Evolutionary conservation across 352 stramenopile genomes (phyloP), one percentile per base, ranked within the genome.

Genomic region (Pythium aquatile): DNA sequence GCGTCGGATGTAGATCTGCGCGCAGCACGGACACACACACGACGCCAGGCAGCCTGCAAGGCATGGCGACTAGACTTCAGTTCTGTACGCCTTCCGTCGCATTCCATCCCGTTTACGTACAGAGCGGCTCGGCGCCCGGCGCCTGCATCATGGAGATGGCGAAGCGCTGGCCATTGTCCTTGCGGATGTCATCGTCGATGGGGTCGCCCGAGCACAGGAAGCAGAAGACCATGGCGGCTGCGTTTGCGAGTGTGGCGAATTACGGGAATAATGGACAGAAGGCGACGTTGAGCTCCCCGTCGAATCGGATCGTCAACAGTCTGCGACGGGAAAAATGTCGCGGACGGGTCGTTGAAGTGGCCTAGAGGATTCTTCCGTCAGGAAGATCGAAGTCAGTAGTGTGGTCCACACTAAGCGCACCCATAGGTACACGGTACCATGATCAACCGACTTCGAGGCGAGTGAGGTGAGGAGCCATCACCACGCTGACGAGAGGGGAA

Each of bases 131-230:
- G n/a, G 77, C 79, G 58, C 73, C 72, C 9, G 88, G 86, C 26
- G 92, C 92, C 44, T 94, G 55, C 76, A 96, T 96, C 79, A 98
- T 91, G 52, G 72, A 81, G 61, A 98, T 81, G 26, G 89, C 78
- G 73, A 97, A 98, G 16, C 68, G 67, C 30, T 85, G 74, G 0
- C 70, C 69, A 70, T 97, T 92, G 46, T 81, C 58, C 57, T 88
- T 78, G 65, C 86, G 86, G 33, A 78, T 66, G 66, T 93, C 79
- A 44, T 78, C 77, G 7, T 87, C 83, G 1, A 95, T 60, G 7
- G 86, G 84, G 10, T 90, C 81, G 32, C 72, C 70, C 46, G 86
- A 87, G 72, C 82, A 93, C 61, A 91, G 61, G 55, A 82, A 74
- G 66, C 81, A 93, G 77, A 91, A 89, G 26, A 55, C 39, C 32